Conservation (phyloP, 495 filamentous ascomycete species). For the Aspergillus sclerotioniger region DNA sequence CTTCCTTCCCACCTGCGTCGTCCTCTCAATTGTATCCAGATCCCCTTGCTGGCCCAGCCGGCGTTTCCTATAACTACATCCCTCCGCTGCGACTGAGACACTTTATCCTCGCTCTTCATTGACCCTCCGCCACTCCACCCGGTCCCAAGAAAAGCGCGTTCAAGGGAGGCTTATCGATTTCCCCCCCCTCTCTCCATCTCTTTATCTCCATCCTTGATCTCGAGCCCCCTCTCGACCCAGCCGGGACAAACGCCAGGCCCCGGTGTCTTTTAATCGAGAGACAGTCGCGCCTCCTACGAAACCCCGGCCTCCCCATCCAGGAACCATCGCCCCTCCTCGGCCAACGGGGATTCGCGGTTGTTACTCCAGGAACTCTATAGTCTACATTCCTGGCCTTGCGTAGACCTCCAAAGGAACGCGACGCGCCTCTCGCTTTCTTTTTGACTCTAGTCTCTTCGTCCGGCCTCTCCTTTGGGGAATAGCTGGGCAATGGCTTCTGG, state of each 20-base stretch:
- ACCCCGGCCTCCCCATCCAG: conserved; percentile 20
- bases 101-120: conserved; percentile 13
- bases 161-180: conserved; percentile 21
- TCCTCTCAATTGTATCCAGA: conserved; percentile 13
- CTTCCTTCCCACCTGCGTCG: conserved; percentile 14
- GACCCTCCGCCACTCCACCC: conserved; percentile 7
- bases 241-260: no score
- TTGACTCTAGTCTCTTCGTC: conserved; percentile 24
- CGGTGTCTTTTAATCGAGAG: conserved; percentile 24
- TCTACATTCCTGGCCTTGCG: conserved; percentile 49
- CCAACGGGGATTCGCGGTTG: conserved; percentile 10
- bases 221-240: conserved; percentile 6
- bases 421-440: conserved; percentile 30
- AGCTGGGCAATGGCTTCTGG: conserved; percentile 36
- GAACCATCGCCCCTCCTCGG: conserved; percentile 13
- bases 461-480: conserved; percentile 21
- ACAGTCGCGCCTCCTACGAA: conserved; percentile 26
- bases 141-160: conserved; percentile 20
- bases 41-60: conserved; percentile 31
- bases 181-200: conserved; percentile 4
- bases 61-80: conserved; percentile 25
- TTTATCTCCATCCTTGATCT: conserved; percentile 2
- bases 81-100: conserved; percentile 37
- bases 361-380: conserved; percentile 41
- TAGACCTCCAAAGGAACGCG: conserved; percentile 38